Evolutionary conservation across 257 asterid species (phyloP).

Genomic region (Agastache rugosa): DNA sequence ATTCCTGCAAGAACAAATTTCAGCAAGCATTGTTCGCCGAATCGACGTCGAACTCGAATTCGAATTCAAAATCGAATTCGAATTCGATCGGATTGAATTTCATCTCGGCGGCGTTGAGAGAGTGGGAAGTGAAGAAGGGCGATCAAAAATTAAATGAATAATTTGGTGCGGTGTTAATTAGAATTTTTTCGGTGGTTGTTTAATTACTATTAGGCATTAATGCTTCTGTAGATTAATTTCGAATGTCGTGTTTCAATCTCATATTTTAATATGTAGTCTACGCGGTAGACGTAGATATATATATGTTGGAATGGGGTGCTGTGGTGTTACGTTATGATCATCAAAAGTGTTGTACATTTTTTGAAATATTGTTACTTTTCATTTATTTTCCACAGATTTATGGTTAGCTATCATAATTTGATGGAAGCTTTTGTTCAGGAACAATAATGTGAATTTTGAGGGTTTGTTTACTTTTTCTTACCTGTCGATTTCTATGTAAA

Average conservation of each 20-base stretch:
- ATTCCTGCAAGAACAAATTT: slow-evolving; percentile 59
- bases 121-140: slow-evolving; percentile 52
- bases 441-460: slow-evolving; percentile 32
- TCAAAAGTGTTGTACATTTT: slow-evolving; percentile 28
- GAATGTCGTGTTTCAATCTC: neutral
- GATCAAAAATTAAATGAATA: slow-evolving; percentile 13
- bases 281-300: neutral
- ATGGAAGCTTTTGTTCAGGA: slow-evolving; percentile 35
- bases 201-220: neutral
- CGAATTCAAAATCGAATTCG: slow-evolving; percentile 18
- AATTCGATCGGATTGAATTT: slow-evolving; percentile 44
- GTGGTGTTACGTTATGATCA: neutral
- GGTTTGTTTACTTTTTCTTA: slow-evolving; percentile 32
- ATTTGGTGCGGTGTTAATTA: neutral
- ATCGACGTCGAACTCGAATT: neutral
- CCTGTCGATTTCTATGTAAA: slow-evolving; percentile 33
- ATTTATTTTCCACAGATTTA: slow-evolving; percentile 31
- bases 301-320: neutral
- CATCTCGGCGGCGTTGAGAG: slow-evolving; percentile 56
- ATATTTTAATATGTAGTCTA: neutral
- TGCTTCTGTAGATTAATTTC: neutral
- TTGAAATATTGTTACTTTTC: slow-evolving; percentile 17
- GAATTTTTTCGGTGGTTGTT: neutral
- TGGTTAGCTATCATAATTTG: slow-evolving; percentile 41
- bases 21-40: slow-evolving; percentile 34